Conservation (phyloP, 1,139 yeast genomes). For the Blastobotrys apis region DNA sequence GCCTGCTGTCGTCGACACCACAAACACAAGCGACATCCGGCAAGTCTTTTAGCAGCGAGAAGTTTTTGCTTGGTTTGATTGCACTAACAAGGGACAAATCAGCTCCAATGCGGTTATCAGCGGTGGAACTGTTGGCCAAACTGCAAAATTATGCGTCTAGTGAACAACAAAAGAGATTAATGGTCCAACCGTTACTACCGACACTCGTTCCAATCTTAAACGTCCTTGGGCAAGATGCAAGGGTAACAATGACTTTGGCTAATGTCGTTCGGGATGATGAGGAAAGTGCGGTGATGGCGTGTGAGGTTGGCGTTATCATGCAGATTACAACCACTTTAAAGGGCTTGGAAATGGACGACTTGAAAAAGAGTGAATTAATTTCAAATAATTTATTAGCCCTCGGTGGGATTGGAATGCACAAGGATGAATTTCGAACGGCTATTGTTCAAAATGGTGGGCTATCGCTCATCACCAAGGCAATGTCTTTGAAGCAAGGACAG, state of each 20-base stretch:
- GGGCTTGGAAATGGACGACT: conserved; percentile 19
- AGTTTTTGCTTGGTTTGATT: conserved; percentile 25
- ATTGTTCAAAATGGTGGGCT: conserved; percentile 35
- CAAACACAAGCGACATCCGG: background rate
- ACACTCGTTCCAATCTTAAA: conserved; percentile 34
- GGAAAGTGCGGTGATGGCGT: conserved; percentile 33
- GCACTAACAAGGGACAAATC: conserved; percentile 27
- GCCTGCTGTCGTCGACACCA: conserved; percentile 5
- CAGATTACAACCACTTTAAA: conserved; percentile 27
- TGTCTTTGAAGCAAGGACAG: conserved; percentile 21
- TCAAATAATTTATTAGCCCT: conserved; percentile 32
- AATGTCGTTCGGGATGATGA: conserved; percentile 32
- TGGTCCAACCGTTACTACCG: conserved; percentile 33
- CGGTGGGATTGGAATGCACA: conserved; percentile 36
- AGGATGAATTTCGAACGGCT: conserved; percentile 32
- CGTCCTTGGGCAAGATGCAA: conserved; percentile 26
- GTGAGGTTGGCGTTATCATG: conserved; percentile 35
- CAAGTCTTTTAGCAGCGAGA: conserved; percentile 11
- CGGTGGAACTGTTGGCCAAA: conserved; percentile 32
- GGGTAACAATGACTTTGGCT: conserved; percentile 31
- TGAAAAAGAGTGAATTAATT: conserved; percentile 25
- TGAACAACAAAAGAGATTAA: conserved; percentile 22
- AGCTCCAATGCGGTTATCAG: conserved; percentile 31
- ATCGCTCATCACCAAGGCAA: conserved; percentile 28
- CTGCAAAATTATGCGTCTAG: conserved; percentile 26